Percentiles rank a stretch among this genome's conserved stretches.
These are phyloP conservation scores for Leptographium flavum DNA, from an alignment of 2,329 filamentous ascomycete species.

Conservation along the genomic window DNA sequence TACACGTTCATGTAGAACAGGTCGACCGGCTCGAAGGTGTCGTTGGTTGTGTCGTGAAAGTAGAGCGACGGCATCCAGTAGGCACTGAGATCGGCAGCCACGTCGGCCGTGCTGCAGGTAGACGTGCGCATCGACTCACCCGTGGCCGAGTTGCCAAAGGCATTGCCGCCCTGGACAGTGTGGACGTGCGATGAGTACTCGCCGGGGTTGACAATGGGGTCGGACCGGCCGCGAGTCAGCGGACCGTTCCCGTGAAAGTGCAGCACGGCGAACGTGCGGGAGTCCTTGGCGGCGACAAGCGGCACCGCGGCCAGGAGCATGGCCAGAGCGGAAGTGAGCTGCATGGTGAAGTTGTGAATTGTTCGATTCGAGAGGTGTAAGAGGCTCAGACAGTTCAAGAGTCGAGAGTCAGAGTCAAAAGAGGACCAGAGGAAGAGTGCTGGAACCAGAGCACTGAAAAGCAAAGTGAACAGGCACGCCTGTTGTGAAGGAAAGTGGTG, in stretches of 20 bases:
- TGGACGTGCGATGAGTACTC: constrained; percentile 48
- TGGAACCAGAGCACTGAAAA: background rate
- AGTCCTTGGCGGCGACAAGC: constrained; percentile 25
- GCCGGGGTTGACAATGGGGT: constrained; percentile 56
- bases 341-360: constrained; percentile 1
- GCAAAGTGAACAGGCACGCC: background rate
- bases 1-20: constrained; percentile 64
- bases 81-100: constrained; percentile 55
- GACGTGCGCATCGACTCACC: constrained; percentile 45
- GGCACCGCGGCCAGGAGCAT: constrained; percentile 20
- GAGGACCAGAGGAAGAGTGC: background rate
- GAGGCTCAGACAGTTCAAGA: too few relatives aligned
- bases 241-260: constrained; percentile 54
- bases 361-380: too few relatives aligned
- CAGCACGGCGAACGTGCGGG: constrained; percentile 51
- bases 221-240: constrained; percentile 43
- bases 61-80: constrained; percentile 68
- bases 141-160: constrained; percentile 47
- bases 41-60: constrained; percentile 48
- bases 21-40: constrained; percentile 49
- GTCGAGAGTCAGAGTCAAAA: too few relatives aligned
- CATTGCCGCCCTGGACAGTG: constrained; percentile 56
- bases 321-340: constrained; percentile 1
- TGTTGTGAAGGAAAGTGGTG: background rate
- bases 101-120: constrained; percentile 55